Conservation (phyloP, 768 basidiomycete species). For the Russula brevipes region DNA sequence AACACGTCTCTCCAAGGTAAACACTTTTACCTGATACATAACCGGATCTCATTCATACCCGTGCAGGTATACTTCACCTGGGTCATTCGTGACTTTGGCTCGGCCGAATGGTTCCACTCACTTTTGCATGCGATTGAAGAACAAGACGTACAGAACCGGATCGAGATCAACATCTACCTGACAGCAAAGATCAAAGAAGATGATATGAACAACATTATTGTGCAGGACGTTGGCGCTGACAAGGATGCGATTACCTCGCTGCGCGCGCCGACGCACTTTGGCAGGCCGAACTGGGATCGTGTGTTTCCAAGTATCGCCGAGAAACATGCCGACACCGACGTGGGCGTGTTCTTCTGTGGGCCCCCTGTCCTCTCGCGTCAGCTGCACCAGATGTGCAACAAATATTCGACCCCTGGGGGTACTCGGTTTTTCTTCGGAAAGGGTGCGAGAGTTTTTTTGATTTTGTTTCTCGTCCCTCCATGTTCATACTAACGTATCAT, state of each 20-base stretch:
- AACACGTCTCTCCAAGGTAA: constrained; percentile 79
- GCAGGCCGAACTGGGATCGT: constrained; percentile 81
- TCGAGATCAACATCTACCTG: constrained; percentile 93
- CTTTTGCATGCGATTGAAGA: constrained; percentile 90
- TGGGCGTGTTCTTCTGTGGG: constrained; percentile 93
- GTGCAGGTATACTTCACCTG: constrained; percentile 80
- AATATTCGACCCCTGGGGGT: constrained; percentile 72
- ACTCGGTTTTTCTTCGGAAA: constrained; percentile 90
- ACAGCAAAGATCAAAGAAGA: constrained; percentile 89
- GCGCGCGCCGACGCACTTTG: constrained; percentile 89
- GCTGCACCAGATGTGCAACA: constrained; percentile 78
- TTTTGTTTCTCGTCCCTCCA: not conserved
- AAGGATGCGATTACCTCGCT: constrained; percentile 87
- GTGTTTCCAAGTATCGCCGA: constrained; percentile 68
- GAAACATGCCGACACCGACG: constrained; percentile 84
- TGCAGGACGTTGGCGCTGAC: constrained; percentile 89
- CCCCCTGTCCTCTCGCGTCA: constrained; percentile 63
- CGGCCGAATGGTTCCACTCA: constrained; percentile 92
- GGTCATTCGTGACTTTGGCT: constrained; percentile 91
- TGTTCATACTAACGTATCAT: not conserved
- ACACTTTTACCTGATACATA: not conserved
- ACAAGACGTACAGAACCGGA: constrained; percentile 77
- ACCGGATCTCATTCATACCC: not conserved
- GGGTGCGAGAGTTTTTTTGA: constrained; percentile 38
- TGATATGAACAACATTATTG: constrained; percentile 90